Conservation (phyloP, 2,329 filamentous ascomycete genomes). For the Ascochyta clinopodiicola region DNA sequence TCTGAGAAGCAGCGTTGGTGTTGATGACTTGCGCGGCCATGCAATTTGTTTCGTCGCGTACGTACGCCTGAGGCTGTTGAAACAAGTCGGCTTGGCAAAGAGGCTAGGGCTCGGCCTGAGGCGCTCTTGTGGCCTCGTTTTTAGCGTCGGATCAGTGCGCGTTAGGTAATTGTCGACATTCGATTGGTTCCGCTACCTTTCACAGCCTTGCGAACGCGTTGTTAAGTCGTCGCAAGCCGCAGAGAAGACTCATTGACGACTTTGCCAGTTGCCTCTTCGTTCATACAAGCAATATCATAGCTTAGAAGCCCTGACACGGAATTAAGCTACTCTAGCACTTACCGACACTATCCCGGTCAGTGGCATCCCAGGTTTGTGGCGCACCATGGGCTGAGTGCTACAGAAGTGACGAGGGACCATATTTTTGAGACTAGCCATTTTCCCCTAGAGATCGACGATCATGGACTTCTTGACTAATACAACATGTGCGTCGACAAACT, state of each 20-base stretch:
- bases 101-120: slow-evolving; percentile 5
- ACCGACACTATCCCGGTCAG: background rate
- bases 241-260: background rate
- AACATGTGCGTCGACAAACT: too few relatives aligned
- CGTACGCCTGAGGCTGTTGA: slow-evolving; percentile 22
- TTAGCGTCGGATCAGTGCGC: slow-evolving; percentile 5
- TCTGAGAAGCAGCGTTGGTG: background rate
- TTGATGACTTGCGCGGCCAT: slow-evolving; percentile 9
- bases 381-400: too few relatives aligned
- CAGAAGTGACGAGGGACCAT: too few relatives aligned
- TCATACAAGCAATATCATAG: background rate
- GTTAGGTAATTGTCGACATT: background rate
- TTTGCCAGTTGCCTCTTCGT: background rate
- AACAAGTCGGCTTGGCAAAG: slow-evolving; percentile 12
- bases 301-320: background rate
- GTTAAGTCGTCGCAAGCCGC: slow-evolving; percentile 15
- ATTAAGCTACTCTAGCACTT: background rate
- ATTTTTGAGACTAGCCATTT: too few relatives aligned
- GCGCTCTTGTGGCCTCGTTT: background rate
- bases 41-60: slow-evolving; percentile 6
- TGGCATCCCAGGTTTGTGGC: too few relatives aligned
- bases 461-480: too few relatives aligned
- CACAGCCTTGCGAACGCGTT: slow-evolving; percentile 1
- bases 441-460: too few relatives aligned
- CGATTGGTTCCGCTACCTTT: background rate